phyloP scores from a whole-genome alignment of 108 stramenopile species.

The Phaeodactylum tricornutum region DNA sequence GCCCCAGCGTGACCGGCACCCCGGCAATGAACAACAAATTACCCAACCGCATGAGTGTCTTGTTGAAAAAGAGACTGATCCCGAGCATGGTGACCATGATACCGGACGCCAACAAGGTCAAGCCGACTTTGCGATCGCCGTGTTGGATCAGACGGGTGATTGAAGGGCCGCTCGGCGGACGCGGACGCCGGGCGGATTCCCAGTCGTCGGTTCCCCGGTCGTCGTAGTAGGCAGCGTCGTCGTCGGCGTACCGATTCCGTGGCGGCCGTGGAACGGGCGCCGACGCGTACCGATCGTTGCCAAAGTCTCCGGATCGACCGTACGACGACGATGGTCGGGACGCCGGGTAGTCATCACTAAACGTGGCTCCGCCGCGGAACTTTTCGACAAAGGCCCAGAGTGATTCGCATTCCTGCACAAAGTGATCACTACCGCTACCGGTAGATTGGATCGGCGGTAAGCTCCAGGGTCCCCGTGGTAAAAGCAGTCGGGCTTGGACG shows the following conservation, averaged over 20 bases:
- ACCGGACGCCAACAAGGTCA: slow-evolving; percentile 60
- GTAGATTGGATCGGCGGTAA: not conserved
- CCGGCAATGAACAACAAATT: slow-evolving; percentile 81
- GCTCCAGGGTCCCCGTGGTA: too few species aligned
- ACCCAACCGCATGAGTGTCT: slow-evolving; percentile 86
- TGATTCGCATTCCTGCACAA: slow-evolving; percentile 5
- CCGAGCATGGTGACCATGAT: slow-evolving; percentile 69
- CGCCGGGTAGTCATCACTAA: too few species aligned
- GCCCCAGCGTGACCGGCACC: slow-evolving; percentile 82
- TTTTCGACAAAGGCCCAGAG: not conserved
- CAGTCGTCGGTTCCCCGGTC: too few species aligned
- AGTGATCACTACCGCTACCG: not conserved
- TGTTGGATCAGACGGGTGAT: slow-evolving; percentile 22
- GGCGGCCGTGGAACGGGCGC: too few species aligned
- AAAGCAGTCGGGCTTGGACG: too few species aligned
- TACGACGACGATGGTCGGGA: too few species aligned
- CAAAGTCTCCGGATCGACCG: too few species aligned
- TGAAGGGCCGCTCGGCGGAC: too few species aligned
- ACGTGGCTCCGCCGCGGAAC: not conserved
- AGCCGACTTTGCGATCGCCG: slow-evolving; percentile 65
- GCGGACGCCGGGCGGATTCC: too few species aligned
- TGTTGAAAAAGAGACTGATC: slow-evolving; percentile 90
- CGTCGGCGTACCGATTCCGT: not conserved
- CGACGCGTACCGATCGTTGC: too few species aligned
- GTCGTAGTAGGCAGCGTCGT: slow-evolving; percentile 2